Evolutionary conservation across 169 alveolate genomes (phyloP).

Genomic region (Plasmodium relictum): DNA sequence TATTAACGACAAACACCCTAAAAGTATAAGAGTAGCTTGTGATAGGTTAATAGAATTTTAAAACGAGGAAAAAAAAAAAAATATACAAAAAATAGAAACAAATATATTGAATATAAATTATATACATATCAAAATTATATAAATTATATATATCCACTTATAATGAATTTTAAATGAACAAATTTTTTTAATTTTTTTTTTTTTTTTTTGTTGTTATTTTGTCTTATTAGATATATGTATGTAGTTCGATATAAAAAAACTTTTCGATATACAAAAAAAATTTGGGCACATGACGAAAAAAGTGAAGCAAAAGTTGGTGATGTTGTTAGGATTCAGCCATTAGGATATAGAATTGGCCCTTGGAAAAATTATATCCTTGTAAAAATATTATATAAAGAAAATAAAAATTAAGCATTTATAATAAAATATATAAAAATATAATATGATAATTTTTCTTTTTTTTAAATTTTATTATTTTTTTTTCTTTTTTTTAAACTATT

Average conservation of each 20-base stretch:
- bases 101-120: constrained; percentile 1
- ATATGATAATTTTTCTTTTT: not conserved
- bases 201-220: not conserved
- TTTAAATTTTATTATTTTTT: not conserved
- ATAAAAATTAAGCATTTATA: constrained; percentile 39
- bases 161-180: not conserved
- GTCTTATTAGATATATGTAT: constrained; percentile 88
- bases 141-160: too few species aligned
- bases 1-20: constrained; percentile 94
- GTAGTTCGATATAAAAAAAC: constrained; percentile 92
- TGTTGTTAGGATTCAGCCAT: constrained; percentile 93
- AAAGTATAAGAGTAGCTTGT: constrained; percentile 92
- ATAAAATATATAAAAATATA: too few species aligned
- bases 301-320: constrained; percentile 91
- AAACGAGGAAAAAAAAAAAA: not conserved
- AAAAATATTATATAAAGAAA: constrained; percentile 81
- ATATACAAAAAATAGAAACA: not conserved
- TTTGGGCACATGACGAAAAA: constrained; percentile 93
- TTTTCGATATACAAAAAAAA: constrained; percentile 91
- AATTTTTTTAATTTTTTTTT: not conserved
- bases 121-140: not conserved
- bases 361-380: constrained; percentile 88
- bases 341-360: constrained; percentile 90
- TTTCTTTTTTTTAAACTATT: not conserved
- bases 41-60: constrained; percentile 81